phyloP scores from a whole-genome alignment of 2,329 filamentous ascomycete genomes.

The Lasiodiplodia gonubiensis region DNA sequence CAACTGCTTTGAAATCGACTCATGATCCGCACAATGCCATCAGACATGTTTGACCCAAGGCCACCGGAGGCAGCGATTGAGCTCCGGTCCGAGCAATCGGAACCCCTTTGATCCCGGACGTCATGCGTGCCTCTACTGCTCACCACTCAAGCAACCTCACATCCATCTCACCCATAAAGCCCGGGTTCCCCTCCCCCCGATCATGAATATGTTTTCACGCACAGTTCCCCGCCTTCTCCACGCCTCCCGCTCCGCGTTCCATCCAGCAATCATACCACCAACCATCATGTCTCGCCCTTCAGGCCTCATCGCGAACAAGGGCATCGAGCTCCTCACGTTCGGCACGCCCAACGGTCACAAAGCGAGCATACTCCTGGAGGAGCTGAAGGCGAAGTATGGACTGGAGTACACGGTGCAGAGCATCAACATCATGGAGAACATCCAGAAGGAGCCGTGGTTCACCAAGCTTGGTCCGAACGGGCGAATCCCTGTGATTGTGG shows the following conservation, averaged over 20 bases:
- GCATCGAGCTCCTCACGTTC: constrained; percentile 69
- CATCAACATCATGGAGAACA: constrained; percentile 64
- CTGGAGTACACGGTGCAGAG: constrained; percentile 63
- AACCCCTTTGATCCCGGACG: not conserved
- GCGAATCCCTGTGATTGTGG: constrained; percentile 68
- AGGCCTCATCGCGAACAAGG: constrained; percentile 65
- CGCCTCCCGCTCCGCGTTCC: not conserved
- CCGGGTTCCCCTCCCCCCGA: not conserved
- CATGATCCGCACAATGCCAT: not conserved
- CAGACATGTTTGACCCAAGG: not conserved
- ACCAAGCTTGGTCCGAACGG: constrained; percentile 68
- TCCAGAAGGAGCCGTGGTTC: constrained; percentile 72
- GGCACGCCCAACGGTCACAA: constrained; percentile 60
- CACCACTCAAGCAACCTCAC: not conserved
- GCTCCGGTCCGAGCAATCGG: not conserved
- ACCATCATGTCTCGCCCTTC: constrained; percentile 20
- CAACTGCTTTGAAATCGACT: constrained; percentile 9
- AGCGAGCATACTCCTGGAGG: constrained; percentile 66
- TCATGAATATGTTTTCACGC: constrained; percentile 4
- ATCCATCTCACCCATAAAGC: not conserved
- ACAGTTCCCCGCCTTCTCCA: constrained; percentile 14
- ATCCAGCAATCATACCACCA: not conserved
- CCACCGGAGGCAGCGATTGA: not conserved
- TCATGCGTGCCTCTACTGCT: not conserved
- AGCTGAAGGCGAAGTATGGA: constrained; percentile 69